A percentile compares a stretch with the other conserved stretches of the same genome.
phyloP scores from a whole-genome alignment of 805 yeast species.

The Starmerella roubikii region DNA sequence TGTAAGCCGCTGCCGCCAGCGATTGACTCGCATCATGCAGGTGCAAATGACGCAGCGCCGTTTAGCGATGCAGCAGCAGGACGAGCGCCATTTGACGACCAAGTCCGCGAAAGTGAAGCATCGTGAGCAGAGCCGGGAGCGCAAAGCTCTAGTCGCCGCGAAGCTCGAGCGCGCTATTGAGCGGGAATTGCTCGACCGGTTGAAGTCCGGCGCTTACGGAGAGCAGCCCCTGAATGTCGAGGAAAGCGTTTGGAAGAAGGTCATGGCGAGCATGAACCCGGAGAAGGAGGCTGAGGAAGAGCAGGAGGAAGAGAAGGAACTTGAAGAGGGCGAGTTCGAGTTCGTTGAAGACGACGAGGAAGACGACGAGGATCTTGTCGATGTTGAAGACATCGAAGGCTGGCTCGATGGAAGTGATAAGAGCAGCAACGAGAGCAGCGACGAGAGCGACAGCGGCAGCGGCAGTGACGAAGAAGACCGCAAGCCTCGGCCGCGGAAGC shows the following conservation, averaged over 20 bases:
- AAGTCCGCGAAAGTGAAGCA: conserved; percentile 87
- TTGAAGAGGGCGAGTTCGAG: conserved; percentile 41
- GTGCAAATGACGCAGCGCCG: conserved; percentile 92
- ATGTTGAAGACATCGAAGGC: conserved; percentile 81
- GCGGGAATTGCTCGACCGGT: conserved; percentile 82
- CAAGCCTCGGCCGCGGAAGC: conserved; percentile 24
- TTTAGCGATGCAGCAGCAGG: conserved; percentile 67
- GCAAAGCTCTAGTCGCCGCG: conserved; percentile 94
- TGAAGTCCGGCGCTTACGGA: conserved; percentile 96
- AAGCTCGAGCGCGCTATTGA: conserved; percentile 93
- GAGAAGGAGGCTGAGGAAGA: conserved; percentile 42
- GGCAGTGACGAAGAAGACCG: conserved; percentile 29
- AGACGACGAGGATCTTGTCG: conserved; percentile 54
- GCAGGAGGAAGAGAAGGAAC: conserved; percentile 35
- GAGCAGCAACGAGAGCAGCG: conserved; percentile 20
- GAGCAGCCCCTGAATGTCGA: conserved; percentile 96
- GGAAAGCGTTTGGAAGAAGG: conserved; percentile 89
- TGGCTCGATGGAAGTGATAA: conserved; percentile 42
- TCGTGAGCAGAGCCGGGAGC: conserved; percentile 86
- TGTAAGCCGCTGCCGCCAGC: conserved; percentile 88
- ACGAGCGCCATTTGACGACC: conserved; percentile 83
- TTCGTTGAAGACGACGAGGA: conserved; percentile 84
- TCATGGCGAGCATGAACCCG: conserved; percentile 62
- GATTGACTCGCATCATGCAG: conserved; percentile 87
- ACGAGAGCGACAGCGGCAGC: conserved; percentile 21